Evolutionary conservation across 179 eudicot genomes (phyloP), one percentile per base, ranked within the genome.

Genomic region (Beta lomatogona): DNA sequence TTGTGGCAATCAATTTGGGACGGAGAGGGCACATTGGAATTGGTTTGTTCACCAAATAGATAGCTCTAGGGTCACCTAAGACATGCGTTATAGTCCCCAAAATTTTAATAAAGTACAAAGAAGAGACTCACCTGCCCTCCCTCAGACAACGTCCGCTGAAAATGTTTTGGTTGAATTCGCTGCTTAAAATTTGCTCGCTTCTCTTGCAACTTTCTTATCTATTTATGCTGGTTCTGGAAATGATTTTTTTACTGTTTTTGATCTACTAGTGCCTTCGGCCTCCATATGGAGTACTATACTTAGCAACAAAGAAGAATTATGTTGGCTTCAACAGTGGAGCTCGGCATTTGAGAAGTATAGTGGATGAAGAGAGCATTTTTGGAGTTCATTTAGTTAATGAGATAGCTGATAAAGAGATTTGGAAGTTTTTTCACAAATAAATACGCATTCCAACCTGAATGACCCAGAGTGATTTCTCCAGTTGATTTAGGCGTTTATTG

Each of bases 401-500:
- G 81, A 77, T 78, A 71, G 52, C 90, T 48, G 96, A 92, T 69
- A 88, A 91, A 77, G 96, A 92, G 83, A 88, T 92, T 61, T 92
- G 96, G 96, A 92, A 92, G 88, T 85, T 92, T 74, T 91, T 91
- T 79, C 81, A 88, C 81, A 91, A 88, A 83, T 92, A 80, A 91
- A 54, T 18, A 50, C 31, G 41, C 57, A 66, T 25, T 48, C 21
- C 60, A 36, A 22, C 74, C 25, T 19, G 31, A 76, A 8, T 8
- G 14, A 77, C 54, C 13, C 68, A 75, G 71, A 61, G 73, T 41
- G 14, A 19, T 54, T 61, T n/a, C 5, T 66, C 19, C 46, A 6
- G 48, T 59, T 61, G 28, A 14, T 36, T 77, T 52, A 58, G 54
- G 77, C 4, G 13, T 68, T 25, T 25, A n/a, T n/a, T n/a, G 28